Evolutionary conservation across 768 basidiomycete genomes (phyloP).

Genomic region (Panellus pusillus): DNA sequence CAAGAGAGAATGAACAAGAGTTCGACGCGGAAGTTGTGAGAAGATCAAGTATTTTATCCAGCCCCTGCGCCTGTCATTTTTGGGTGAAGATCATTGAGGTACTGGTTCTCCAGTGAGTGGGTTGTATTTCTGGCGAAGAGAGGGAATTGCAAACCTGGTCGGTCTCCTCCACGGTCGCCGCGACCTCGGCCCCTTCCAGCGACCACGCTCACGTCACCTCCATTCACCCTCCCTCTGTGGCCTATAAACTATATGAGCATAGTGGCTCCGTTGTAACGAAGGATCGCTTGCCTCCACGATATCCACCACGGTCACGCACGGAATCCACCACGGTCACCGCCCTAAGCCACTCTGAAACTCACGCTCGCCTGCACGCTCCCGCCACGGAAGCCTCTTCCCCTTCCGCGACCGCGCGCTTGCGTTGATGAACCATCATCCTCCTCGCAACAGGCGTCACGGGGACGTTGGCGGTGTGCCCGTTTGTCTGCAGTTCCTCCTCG

Average conservation of each 20-base stretch:
- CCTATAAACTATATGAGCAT: not conserved
- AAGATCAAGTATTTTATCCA: slow-evolving; percentile 5
- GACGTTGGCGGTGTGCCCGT: slow-evolving; percentile 26
- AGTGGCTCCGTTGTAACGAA: too few species aligned
- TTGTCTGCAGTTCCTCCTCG: slow-evolving; percentile 30
- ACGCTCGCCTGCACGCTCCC: slow-evolving; percentile 22
- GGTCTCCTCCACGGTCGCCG: slow-evolving; percentile 25
- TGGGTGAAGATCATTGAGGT: slow-evolving; percentile 4
- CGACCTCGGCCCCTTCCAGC: slow-evolving; percentile 45
- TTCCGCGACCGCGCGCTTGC: slow-evolving; percentile 48
- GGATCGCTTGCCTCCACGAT: slow-evolving; percentile 25
- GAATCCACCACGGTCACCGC: slow-evolving; percentile 32
- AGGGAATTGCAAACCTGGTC: slow-evolving; percentile 11
- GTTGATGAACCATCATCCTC: slow-evolving; percentile 69
- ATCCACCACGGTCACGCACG: slow-evolving; percentile 24
- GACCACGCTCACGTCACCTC: slow-evolving; percentile 42
- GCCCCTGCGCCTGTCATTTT: not conserved
- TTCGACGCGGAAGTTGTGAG: not conserved
- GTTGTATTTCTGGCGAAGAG: too few species aligned
- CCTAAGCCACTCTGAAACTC: slow-evolving; percentile 38
- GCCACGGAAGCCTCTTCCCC: slow-evolving; percentile 38
- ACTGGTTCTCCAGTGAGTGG: not conserved
- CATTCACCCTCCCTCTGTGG: slow-evolving; percentile 39
- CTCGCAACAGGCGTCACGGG: slow-evolving; percentile 25
- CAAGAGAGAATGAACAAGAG: slow-evolving; percentile 2